Evolutionary conservation across 352 stramenopile genomes (phyloP).

Genomic region (Phytophthora fragariae): DNA sequence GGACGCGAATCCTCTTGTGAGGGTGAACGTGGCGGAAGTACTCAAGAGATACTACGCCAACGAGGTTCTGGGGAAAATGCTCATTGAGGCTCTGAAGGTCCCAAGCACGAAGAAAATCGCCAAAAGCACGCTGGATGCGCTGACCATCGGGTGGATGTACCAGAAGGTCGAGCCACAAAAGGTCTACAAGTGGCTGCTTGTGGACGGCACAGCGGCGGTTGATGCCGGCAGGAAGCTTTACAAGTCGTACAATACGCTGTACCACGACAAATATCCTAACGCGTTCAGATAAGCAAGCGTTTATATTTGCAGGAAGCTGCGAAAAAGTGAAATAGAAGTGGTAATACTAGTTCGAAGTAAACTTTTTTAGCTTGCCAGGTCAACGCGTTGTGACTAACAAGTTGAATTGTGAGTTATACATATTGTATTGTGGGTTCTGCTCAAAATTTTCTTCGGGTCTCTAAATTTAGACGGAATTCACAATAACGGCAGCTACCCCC

Average conservation of each 20-base stretch:
- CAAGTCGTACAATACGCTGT: not conserved
- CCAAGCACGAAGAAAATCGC: not conserved
- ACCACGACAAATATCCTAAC: not conserved
- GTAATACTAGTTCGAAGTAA: too few relatives aligned
- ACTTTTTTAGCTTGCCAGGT: too few relatives aligned
- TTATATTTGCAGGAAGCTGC: too few relatives aligned
- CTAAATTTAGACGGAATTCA: too few relatives aligned
- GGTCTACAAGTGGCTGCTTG: not conserved
- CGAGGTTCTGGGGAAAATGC: not conserved
- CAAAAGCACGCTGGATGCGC: not conserved
- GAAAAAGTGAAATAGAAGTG: too few relatives aligned
- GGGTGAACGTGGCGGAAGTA: not conserved
- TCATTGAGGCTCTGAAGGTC: not conserved
- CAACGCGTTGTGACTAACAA: too few relatives aligned
- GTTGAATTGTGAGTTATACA: too few relatives aligned
- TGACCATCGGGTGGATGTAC: not conserved
- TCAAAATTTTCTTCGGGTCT: too few relatives aligned
- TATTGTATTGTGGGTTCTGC: too few relatives aligned
- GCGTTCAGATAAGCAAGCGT: too few relatives aligned
- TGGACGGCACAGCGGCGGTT: not conserved
- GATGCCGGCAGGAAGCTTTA: not conserved
- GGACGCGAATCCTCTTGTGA: constrained; percentile 2
- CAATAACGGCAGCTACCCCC: too few relatives aligned
- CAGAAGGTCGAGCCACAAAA: not conserved
- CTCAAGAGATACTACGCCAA: not conserved